Evolutionary conservation across 176 grass and related monocot genomes (phyloP).

Genomic region (Miscanthus lutarioriparius): DNA sequence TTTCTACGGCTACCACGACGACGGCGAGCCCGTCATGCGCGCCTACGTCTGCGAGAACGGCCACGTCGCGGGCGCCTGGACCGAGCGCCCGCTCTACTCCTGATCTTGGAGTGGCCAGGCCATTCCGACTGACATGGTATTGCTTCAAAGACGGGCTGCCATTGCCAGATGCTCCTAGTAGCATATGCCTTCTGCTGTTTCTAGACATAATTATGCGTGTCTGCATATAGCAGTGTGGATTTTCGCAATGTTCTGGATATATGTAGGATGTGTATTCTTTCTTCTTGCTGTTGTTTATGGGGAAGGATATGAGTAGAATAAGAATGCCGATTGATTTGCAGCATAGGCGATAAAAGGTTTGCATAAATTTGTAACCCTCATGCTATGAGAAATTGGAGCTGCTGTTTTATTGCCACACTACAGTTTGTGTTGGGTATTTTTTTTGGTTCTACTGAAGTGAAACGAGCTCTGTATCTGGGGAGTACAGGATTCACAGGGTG

Average conservation of each 20-base stretch:
- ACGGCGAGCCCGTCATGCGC: constrained; percentile 89
- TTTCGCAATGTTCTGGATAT: too few species aligned
- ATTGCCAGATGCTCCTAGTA: neutral
- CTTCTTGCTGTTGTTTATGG: neutral
- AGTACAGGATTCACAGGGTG: neutral
- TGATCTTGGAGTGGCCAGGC: constrained; percentile 9
- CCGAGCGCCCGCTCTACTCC: constrained; percentile 79
- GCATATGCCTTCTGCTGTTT: neutral
- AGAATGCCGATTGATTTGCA: neutral
- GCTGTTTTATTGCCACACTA: constrained; percentile 9
- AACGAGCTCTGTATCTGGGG: neutral
- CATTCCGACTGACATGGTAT: neutral
- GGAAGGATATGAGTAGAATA: neutral
- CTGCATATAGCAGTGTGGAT: too few species aligned
- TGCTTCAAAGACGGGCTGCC: neutral
- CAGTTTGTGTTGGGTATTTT: neutral
- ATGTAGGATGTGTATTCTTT: neutral
- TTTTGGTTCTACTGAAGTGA: neutral
- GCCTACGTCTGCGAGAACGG: constrained; percentile 96
- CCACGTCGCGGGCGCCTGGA: constrained; percentile 93
- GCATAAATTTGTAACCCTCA: neutral
- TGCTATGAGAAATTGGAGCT: neutral
- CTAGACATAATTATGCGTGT: too few species aligned
- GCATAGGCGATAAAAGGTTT: neutral
- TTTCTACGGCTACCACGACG: constrained; percentile 92